These are phyloP conservation scores for Malassezia furfur DNA, from an alignment of 1,284 basidiomycete genomes.

Conservation along the genomic window DNA sequence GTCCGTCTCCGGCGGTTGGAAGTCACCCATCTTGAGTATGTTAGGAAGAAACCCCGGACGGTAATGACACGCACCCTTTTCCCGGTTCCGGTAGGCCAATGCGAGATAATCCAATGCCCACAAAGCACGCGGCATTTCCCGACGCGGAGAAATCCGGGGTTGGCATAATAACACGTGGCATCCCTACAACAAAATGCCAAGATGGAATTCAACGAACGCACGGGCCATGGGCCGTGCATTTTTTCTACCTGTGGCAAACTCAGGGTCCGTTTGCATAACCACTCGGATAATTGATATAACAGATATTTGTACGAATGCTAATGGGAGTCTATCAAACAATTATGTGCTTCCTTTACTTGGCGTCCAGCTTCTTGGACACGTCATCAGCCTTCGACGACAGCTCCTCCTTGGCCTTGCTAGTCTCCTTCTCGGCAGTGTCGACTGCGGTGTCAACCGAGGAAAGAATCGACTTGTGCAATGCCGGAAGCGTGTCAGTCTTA, in stretches of 20 bases:
- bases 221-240: too few relatives aligned
- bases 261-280: too few relatives aligned
- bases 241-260: too few relatives aligned
- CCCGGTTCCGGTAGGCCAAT: too few relatives aligned
- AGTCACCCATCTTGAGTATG: constrained; percentile 17
- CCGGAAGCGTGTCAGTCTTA: constrained; percentile 39
- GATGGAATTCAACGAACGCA: too few relatives aligned
- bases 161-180: too few relatives aligned
- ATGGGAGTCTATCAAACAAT: too few relatives aligned
- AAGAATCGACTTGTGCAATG: constrained; percentile 30
- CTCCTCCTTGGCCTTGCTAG: neutral
- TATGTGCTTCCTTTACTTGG: neutral
- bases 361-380: neutral
- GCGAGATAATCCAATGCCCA: too few relatives aligned
- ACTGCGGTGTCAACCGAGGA: neutral
- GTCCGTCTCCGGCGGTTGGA: constrained; percentile 36
- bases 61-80: too few relatives aligned
- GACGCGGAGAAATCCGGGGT: neutral
- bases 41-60: neutral
- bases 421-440: neutral
- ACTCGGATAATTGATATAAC: too few relatives aligned
- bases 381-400: neutral
- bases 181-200: too few relatives aligned
- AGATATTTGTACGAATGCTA: too few relatives aligned
- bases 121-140: neutral